These are phyloP conservation scores for Ensete ventricosum DNA, from an alignment of 176 grass and related monocot genomes.

Conservation along the genomic window DNA sequence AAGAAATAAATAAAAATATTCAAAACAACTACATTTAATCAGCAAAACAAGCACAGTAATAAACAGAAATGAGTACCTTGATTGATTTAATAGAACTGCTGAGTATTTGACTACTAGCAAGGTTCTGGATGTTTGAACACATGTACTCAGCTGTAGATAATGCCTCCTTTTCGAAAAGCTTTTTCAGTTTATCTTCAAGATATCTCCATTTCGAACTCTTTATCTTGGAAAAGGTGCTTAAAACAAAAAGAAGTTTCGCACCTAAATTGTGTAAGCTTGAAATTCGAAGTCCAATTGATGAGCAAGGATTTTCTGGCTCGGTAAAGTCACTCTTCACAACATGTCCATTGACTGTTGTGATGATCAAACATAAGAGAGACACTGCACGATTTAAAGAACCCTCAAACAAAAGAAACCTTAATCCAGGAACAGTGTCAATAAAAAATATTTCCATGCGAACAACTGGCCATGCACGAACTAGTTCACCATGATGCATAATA, in stretches of 20 bases:
- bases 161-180: conserved; percentile 34
- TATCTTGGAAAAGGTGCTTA: conserved; percentile 45
- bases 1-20: background rate
- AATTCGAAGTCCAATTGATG: conserved; percentile 67
- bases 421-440: conserved; percentile 48
- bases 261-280: conserved; percentile 41
- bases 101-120: conserved; percentile 23
- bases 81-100: conserved; percentile 30
- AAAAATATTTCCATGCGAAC: conserved; percentile 76
- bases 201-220: conserved; percentile 39
- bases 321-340: conserved; percentile 18
- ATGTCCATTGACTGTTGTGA: conserved; percentile 33
- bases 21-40: background rate
- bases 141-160: conserved; percentile 31
- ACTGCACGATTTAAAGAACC: conserved; percentile 67
- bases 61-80: conserved; percentile 2
- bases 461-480: conserved; percentile 54
- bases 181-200: conserved; percentile 41
- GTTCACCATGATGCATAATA: conserved; percentile 46
- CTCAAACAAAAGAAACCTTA: conserved; percentile 53
- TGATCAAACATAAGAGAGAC: conserved; percentile 76
- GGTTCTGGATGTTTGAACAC: conserved; percentile 35
- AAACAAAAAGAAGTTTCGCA: conserved; percentile 35
- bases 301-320: conserved; percentile 33
- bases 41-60: background rate